A percentile compares a stretch with the other conserved stretches of the same genome.
phyloP scores from a whole-genome alignment of 2,329 filamentous ascomycete species.

The Trichoderma aggressivum region DNA sequence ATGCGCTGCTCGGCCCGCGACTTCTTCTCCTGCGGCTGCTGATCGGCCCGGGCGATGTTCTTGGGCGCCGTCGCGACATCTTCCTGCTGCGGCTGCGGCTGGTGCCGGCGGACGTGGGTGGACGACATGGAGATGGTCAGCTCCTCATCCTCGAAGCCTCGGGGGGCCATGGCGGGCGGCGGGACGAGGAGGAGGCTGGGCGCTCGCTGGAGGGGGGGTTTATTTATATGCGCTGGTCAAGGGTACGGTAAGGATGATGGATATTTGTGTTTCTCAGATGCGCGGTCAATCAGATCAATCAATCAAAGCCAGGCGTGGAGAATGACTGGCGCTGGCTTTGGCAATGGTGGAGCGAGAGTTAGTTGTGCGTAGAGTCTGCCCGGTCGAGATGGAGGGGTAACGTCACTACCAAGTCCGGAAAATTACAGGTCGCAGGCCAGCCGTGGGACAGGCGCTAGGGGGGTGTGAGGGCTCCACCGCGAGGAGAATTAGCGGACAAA shows the following conservation, averaged over 20 bases:
- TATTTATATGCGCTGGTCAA: not conserved
- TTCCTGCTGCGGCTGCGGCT: constrained; percentile 30
- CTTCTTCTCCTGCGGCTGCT: constrained; percentile 38
- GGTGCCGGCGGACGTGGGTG: constrained; percentile 57
- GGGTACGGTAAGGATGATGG: not conserved
- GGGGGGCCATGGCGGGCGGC: constrained; percentile 45
- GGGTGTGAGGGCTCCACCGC: not conserved
- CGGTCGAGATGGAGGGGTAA: constrained; percentile 18
- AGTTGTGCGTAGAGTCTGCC: not conserved
- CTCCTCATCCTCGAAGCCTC: constrained; percentile 74
- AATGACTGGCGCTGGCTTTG: constrained; percentile 3
- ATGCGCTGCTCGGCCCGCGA: constrained; percentile 75
- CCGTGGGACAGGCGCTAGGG: not conserved
- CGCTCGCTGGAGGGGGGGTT: not conserved
- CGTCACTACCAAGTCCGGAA: constrained; percentile 19
- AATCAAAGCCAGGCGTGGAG: constrained; percentile 18
- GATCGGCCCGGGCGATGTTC: constrained; percentile 33
- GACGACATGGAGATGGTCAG: constrained; percentile 73
- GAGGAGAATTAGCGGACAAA: constrained; percentile 4
- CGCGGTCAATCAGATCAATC: constrained; percentile 14
- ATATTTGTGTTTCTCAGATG: not conserved
- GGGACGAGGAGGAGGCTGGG: not conserved
- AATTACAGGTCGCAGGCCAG: constrained; percentile 3
- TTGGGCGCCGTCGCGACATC: constrained; percentile 27
- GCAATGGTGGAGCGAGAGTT: constrained; percentile 9